phyloP scores from a whole-genome alignment of 2,329 filamentous ascomycete species.

The Colletotrichum ledebouriae region DNA sequence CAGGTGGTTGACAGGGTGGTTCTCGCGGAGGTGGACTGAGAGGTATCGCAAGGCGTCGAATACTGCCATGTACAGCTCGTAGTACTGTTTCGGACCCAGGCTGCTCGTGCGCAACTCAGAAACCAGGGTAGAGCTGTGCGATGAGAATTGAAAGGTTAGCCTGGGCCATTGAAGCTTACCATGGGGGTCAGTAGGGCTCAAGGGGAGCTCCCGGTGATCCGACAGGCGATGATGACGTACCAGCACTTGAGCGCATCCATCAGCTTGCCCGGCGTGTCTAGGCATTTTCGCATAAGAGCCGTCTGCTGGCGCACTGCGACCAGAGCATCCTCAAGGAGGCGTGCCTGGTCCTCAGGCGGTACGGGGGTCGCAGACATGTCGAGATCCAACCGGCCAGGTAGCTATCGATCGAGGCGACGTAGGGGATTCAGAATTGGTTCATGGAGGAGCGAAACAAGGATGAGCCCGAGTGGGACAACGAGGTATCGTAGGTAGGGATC shows the following conservation, averaged over 20 bases:
- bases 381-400: conserved; percentile 42
- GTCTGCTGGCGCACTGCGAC: conserved; percentile 98
- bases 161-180: conserved; percentile 42
- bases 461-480: conserved; percentile 3
- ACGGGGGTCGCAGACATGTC: conserved; percentile 66
- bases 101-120: conserved; percentile 98
- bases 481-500: neutral
- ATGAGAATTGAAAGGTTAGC: neutral
- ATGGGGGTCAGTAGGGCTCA: conserved; percentile 32
- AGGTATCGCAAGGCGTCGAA: conserved; percentile 98
- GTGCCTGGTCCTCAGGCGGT: conserved; percentile 84
- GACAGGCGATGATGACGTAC: conserved; percentile 66
- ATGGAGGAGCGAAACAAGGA: conserved; percentile 30
- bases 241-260: conserved; percentile 99
- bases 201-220: conserved; percentile 40
- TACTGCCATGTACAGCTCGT: conserved; percentile 99
- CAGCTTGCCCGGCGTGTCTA: conserved; percentile 96
- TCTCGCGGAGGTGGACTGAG: conserved; percentile 95
- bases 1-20: conserved; percentile 96
- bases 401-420: conserved; percentile 41
- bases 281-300: conserved; percentile 94
- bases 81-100: conserved; percentile 99
- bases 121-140: conserved; percentile 88
- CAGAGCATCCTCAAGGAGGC: conserved; percentile 96
- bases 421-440: conserved; percentile 31